phyloP scores from a whole-genome alignment of 208 protist species.

The Trypanosomatidae sp. region DNA sequence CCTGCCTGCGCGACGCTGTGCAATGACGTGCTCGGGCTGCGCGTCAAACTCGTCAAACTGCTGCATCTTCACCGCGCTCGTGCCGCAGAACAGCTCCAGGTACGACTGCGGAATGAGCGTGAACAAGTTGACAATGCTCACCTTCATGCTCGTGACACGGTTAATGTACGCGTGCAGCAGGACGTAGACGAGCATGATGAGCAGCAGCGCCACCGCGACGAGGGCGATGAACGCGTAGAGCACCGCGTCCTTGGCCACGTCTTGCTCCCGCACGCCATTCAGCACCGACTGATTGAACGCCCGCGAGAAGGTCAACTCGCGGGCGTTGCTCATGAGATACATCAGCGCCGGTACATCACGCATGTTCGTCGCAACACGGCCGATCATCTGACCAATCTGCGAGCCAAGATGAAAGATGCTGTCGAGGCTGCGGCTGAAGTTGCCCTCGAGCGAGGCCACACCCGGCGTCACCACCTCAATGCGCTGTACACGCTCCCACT shows the following conservation, averaged over 20 bases:
- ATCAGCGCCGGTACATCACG: neutral
- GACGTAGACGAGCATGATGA: neutral
- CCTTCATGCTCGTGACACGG: neutral
- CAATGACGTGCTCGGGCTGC: neutral
- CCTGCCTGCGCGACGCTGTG: too few relatives aligned
- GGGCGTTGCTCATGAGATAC: neutral
- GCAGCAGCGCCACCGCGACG: neutral
- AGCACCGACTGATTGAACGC: neutral
- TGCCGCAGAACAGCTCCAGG: neutral
- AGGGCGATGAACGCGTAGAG: neutral
- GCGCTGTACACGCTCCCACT: neutral
- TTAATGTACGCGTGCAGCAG: neutral
- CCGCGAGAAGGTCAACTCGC: neutral
- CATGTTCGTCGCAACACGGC: neutral
- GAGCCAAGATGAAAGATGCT: neutral
- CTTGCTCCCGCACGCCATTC: neutral
- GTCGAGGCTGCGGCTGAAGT: neutral
- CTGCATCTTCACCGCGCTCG: neutral
- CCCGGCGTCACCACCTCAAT: neutral
- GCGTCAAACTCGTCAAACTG: neutral
- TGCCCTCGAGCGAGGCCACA: neutral
- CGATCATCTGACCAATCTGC: neutral
- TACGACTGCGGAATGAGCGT: conserved; percentile 1
- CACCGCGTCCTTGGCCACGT: neutral
- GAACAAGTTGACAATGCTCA: neutral